Base-by-base conservation (phyloP, 202 grass and related monocot genomes). In the Carex arenaria region DNA sequence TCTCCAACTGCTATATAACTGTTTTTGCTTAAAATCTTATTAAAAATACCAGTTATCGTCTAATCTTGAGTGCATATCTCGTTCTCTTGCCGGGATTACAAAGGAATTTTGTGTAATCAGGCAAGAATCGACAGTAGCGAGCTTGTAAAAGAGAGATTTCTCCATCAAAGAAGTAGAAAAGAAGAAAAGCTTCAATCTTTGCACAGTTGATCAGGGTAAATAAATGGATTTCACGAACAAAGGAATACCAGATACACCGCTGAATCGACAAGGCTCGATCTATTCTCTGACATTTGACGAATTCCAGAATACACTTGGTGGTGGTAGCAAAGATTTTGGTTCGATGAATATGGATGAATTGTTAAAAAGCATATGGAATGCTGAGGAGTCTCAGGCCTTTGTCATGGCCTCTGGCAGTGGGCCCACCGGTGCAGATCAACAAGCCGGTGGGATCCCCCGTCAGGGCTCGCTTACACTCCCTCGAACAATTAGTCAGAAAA, bases 291-390 rank as follows among this genome's bases (percentile, higher is more conserved):
- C 95, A 59, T 98, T 98, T 66, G 92, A 95, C 17, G 88, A 98
- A 85, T 90, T 98, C 65, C 92, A 98, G 87, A 90, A 61, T 71
- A 65, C 95, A 84, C 56, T 95, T 14, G 95, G 92, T 55, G 91
- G 90, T 18, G 61, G 79, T 4, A 87, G 88, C 82, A 98, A 90
- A 85, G 95, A 98, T 84, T 98, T 98, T 31, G 95, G 92, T 0
- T 98, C 92, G 19, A 93, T 98, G 95, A 98, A 95, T 91, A 92
- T 98, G 92, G 93, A 98, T 88, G 95, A 98, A 84, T 80, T 98
- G 13, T 90, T 98, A 20, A 94, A 90, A 65, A 90, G 64, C 88
- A 98, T 98, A 87, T 98, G 90, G 90, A 93, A 88, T n/a, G 93
- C 93, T 2, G 95, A 98, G 89, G 95, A 98, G 85, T 88, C 85